A percentile compares a stretch with the other conserved stretches of the same genome.
phyloP scores from a whole-genome alignment of 306 rosid genomes.

The Fagus sylvatica region DNA sequence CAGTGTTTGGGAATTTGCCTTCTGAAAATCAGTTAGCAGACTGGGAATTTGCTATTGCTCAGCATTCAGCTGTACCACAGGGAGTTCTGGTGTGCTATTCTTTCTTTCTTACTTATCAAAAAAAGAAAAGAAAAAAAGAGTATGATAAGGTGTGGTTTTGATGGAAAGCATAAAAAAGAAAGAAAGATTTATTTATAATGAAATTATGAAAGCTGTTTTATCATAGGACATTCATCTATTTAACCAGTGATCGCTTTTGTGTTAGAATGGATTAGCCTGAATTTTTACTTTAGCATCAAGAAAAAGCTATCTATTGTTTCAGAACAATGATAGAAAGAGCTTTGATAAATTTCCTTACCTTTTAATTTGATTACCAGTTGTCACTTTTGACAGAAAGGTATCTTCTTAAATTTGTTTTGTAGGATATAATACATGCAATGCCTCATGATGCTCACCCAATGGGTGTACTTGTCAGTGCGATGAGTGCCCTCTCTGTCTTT shows the following conservation, averaged over 20 bases:
- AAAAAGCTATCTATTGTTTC: neutral
- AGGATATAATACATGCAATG: slow-evolving; percentile 88
- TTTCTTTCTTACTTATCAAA: neutral
- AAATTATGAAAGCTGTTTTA: neutral
- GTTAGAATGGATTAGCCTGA: neutral
- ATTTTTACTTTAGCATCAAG: neutral
- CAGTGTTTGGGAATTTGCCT: slow-evolving; percentile 93
- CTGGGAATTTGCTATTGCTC: slow-evolving; percentile 85
- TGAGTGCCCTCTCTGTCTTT: slow-evolving; percentile 78
- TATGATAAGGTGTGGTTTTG: neutral
- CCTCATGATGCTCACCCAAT: slow-evolving; percentile 98
- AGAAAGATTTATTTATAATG: neutral
- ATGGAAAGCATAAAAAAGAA: too few relatives aligned
- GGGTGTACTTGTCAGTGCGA: slow-evolving; percentile 85
- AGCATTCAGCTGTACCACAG: slow-evolving; percentile 89
- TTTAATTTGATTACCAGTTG: slow-evolving; percentile 1
- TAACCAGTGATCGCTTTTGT: neutral
- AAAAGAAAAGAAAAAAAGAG: neutral
- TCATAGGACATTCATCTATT: neutral
- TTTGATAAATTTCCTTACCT: neutral
- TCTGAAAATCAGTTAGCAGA: slow-evolving; percentile 63
- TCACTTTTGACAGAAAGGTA: slow-evolving; percentile 10
- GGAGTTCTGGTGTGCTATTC: slow-evolving; percentile 70
- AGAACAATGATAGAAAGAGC: neutral
- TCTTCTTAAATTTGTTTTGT: slow-evolving; percentile 32